Conservation (phyloP, 768 basidiomycete species). For the Paxillus involutus region DNA sequence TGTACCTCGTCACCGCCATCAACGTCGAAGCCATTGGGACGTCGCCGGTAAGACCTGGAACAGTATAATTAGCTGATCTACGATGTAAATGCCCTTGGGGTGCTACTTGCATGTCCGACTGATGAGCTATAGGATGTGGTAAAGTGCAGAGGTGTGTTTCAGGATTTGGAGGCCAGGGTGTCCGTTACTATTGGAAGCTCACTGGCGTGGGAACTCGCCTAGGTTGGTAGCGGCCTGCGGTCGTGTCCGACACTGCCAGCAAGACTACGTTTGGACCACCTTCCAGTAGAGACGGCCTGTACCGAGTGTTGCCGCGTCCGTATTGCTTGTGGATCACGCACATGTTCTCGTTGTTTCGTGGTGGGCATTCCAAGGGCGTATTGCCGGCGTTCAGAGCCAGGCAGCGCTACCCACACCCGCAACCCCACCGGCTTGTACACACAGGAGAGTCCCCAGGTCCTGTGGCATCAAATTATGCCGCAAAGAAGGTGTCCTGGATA, state of each 20-base stretch:
- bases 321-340: not conserved
- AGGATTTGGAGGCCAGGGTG: not conserved
- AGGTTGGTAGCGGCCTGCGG: too few relatives aligned
- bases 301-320: not conserved
- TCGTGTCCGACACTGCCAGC: not conserved
- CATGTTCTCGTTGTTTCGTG: constrained; percentile 23
- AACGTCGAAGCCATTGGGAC: constrained; percentile 54
- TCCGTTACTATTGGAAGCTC: too few relatives aligned
- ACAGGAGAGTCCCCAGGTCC: constrained; percentile 9
- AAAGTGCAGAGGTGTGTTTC: not conserved
- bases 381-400: constrained; percentile 7
- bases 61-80: constrained; percentile 8
- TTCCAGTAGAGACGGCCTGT: too few relatives aligned
- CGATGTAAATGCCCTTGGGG: not conserved
- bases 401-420: constrained; percentile 4
- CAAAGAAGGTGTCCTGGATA: constrained; percentile 59
- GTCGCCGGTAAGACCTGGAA: constrained; percentile 33
- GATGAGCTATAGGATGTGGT: constrained; percentile 2
- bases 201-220: too few relatives aligned
- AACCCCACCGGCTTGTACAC: constrained; percentile 15
- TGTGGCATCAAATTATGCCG: constrained; percentile 51
- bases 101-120: constrained; percentile 26
- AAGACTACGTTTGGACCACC: too few relatives aligned
- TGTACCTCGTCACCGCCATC: constrained; percentile 77
- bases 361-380: constrained; percentile 6